Conservation (phyloP, 1,284 basidiomycete genomes). For the Tremellales sp. region DNA sequence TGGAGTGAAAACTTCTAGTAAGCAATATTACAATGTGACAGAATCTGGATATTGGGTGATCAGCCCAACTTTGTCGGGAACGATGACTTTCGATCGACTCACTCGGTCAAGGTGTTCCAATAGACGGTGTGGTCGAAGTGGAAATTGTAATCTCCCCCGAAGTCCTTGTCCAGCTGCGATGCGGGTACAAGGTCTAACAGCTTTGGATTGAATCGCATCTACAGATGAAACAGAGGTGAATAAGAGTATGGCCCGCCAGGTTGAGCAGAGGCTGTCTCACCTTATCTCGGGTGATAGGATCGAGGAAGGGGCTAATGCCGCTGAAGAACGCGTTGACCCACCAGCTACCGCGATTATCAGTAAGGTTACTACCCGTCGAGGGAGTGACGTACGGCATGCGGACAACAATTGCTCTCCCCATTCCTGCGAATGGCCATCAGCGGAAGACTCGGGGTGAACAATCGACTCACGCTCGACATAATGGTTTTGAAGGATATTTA, state of each 20-base stretch:
- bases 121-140: slow-evolving; percentile 72
- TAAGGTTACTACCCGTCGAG: slow-evolving; percentile 11
- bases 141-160: slow-evolving; percentile 73
- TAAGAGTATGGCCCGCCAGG: background rate
- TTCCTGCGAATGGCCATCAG: slow-evolving; percentile 48
- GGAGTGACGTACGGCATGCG: slow-evolving; percentile 62
- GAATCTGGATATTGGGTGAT: slow-evolving; percentile 16
- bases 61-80: background rate
- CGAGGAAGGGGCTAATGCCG: slow-evolving; percentile 79
- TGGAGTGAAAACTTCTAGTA: background rate
- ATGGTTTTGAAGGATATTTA: slow-evolving; percentile 82
- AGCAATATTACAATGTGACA: slow-evolving; percentile 23
- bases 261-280: slow-evolving; percentile 48
- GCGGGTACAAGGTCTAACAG: slow-evolving; percentile 68
- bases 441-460: background rate
- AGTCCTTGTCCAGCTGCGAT: slow-evolving; percentile 74
- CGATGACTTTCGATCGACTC: slow-evolving; percentile 25
- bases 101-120: slow-evolving; percentile 72
- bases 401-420: slow-evolving; percentile 78
- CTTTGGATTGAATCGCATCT: slow-evolving; percentile 86
- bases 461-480: slow-evolving; percentile 63
- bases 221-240: slow-evolving; percentile 2
- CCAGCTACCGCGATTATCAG: slow-evolving; percentile 29
- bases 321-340: slow-evolving; percentile 82
- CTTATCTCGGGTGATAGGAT: slow-evolving; percentile 86